A percentile compares a stretch with the other conserved stretches of the same genome.
phyloP scores from a whole-genome alignment of 2,329 filamentous ascomycete genomes.

The Arachnomyces sp. region DNA sequence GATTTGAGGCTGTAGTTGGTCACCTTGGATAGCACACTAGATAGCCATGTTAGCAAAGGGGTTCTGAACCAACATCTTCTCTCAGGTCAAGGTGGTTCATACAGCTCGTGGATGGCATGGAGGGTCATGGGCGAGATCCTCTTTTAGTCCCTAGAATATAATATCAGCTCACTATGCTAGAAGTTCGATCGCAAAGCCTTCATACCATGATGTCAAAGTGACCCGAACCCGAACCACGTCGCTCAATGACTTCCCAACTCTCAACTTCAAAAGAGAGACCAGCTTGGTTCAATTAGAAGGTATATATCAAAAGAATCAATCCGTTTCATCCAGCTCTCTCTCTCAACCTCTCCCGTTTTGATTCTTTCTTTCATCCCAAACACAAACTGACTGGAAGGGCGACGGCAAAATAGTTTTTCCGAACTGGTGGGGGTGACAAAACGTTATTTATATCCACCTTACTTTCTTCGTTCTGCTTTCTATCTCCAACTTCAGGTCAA shows the following conservation, averaged over 20 bases:
- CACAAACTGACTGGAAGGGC: no score
- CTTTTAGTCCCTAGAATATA: constrained; percentile 42
- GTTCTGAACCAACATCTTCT: constrained; percentile 2
- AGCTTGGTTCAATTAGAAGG: neutral
- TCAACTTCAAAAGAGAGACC: neutral
- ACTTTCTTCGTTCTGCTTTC: neutral
- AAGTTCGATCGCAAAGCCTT: constrained; percentile 1
- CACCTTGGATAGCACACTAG: constrained; percentile 86
- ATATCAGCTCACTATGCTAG: no score
- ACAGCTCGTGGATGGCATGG: constrained; percentile 81
- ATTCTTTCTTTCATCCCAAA: constrained; percentile 3
- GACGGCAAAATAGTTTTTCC: constrained; percentile 6
- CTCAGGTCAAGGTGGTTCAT: constrained; percentile 28
- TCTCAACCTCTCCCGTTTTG: no score
- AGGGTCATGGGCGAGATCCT: constrained; percentile 64
- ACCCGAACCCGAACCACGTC: neutral
- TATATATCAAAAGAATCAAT: no score
- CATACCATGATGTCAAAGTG: constrained; percentile 23
- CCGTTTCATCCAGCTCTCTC: no score
- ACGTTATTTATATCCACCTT: neutral
- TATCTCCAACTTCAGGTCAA: neutral
- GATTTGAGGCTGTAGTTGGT: constrained; percentile 9
- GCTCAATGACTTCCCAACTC: no score
- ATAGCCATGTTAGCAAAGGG: constrained; percentile 6
- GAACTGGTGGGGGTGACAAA: neutral